Evolutionary conservation across 2,329 filamentous ascomycete genomes (phyloP).

Genomic region (Colletotrichum liriopes): DNA sequence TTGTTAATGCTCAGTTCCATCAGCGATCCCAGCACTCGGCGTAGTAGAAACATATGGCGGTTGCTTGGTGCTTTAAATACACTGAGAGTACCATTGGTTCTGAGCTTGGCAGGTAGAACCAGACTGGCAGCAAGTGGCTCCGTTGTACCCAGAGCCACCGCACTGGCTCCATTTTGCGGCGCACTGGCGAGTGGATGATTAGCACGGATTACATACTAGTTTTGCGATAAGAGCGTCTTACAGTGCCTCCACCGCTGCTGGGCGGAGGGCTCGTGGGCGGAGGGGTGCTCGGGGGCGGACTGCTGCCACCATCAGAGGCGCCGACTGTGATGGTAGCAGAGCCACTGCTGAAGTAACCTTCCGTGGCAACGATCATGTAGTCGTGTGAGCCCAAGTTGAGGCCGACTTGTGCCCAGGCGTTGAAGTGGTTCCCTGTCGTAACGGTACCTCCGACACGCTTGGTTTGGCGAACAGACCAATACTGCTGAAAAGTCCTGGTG

Average conservation of each 20-base stretch:
- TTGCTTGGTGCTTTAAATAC: constrained; percentile 25
- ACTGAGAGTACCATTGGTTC: constrained; percentile 49
- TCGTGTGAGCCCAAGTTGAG: constrained; percentile 65
- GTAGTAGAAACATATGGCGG: background rate
- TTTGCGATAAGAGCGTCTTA: background rate
- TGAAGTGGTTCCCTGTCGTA: constrained; percentile 67
- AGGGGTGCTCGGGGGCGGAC: constrained; percentile 23
- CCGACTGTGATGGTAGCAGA: constrained; percentile 46
- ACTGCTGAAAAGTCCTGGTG: constrained; percentile 69
- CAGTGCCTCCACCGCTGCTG: constrained; percentile 23
- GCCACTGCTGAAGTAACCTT: constrained; percentile 60
- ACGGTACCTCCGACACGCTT: constrained; percentile 69
- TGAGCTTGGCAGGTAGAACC: constrained; percentile 44
- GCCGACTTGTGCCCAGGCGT: constrained; percentile 66
- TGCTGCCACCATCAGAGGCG: constrained; percentile 11
- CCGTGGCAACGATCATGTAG: constrained; percentile 68
- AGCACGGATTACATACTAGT: background rate
- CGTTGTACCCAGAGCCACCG: constrained; percentile 47
- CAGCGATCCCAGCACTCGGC: too few species aligned
- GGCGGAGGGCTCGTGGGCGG: constrained; percentile 28
- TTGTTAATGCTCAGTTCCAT: too few species aligned
- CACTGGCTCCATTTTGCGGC: constrained; percentile 45
- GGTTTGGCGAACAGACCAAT: constrained; percentile 63
- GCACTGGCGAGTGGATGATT: constrained; percentile 27
- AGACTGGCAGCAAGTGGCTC: constrained; percentile 47